Evolutionary conservation across 768 basidiomycete genomes (phyloP).

Genomic region (Mycena maculata): DNA sequence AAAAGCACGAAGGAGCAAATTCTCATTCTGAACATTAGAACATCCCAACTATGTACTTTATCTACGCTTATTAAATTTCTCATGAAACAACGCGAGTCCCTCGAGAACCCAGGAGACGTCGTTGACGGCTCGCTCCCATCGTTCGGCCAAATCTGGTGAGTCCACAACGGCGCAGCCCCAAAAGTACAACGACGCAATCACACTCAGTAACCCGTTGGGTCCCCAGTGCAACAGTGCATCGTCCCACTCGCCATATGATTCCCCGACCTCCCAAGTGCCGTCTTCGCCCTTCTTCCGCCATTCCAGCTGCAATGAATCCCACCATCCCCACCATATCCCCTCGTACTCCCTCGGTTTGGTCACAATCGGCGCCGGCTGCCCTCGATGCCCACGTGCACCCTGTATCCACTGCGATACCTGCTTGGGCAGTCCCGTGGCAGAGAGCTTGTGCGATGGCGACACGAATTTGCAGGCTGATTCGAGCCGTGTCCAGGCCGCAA

Average conservation of each 20-base stretch:
- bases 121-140: too few species aligned
- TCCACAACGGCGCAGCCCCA: neutral
- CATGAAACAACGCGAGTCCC: too few species aligned
- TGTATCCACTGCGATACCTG: neutral
- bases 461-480: neutral
- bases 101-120: too few species aligned
- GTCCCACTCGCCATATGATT: neutral
- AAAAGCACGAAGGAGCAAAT: too few species aligned
- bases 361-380: neutral
- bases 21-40: too few species aligned
- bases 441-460: neutral
- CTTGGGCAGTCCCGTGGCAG: neutral
- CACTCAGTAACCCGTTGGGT: neutral
- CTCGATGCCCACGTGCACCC: neutral
- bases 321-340: neutral
- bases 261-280: neutral
- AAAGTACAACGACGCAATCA: neutral
- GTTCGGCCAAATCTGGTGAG: too few species aligned
- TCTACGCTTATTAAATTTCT: too few species aligned
- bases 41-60: too few species aligned
- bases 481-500: neutral
- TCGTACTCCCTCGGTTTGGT: neutral
- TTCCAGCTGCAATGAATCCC: conserved; percentile 1
- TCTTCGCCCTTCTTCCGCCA: neutral
- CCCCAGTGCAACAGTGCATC: neutral